Evolutionary conservation across 257 asterid genomes (phyloP).

Genomic region (Scutellaria baicalensis): DNA sequence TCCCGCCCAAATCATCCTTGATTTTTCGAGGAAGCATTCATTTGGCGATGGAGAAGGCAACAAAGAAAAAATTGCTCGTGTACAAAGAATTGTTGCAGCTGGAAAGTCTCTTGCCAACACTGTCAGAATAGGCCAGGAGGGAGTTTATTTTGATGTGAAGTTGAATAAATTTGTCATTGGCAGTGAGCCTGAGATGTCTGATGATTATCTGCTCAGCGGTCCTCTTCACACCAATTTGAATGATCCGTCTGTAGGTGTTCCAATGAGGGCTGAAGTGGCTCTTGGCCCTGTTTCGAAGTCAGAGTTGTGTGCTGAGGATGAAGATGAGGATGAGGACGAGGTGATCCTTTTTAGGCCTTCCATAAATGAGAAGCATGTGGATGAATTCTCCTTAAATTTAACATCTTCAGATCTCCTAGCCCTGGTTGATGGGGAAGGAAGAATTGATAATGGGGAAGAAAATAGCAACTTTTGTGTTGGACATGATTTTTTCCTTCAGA

Average conservation of each 20-base stretch:
- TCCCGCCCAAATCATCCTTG: constrained; percentile 72
- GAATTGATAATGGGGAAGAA: constrained; percentile 15
- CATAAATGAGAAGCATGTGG: constrained; percentile 42
- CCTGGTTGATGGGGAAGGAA: not conserved
- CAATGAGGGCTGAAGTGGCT: constrained; percentile 17
- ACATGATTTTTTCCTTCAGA: constrained; percentile 36
- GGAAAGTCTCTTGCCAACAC: constrained; percentile 74
- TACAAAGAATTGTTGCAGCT: constrained; percentile 75
- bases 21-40: constrained; percentile 62
- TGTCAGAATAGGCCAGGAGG: constrained; percentile 48
- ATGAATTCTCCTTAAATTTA: constrained; percentile 25
- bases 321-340: constrained; percentile 67
- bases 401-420: constrained; percentile 14
- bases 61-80: constrained; percentile 50
- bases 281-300: constrained; percentile 21
- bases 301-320: constrained; percentile 37
- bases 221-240: constrained; percentile 22
- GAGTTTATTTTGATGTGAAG: constrained; percentile 50
- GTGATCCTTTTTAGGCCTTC: constrained; percentile 81
- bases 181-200: constrained; percentile 38
- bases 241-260: constrained; percentile 16
- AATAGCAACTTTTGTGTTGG: constrained; percentile 30
- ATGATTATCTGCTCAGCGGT: constrained; percentile 32
- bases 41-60: constrained; percentile 46
- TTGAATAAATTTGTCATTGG: constrained; percentile 58